A percentile compares a stretch with the other conserved stretches of the same genome.
phyloP scores from a whole-genome alignment of 805 yeast species.

The Yamadazyma tumulicola region DNA sequence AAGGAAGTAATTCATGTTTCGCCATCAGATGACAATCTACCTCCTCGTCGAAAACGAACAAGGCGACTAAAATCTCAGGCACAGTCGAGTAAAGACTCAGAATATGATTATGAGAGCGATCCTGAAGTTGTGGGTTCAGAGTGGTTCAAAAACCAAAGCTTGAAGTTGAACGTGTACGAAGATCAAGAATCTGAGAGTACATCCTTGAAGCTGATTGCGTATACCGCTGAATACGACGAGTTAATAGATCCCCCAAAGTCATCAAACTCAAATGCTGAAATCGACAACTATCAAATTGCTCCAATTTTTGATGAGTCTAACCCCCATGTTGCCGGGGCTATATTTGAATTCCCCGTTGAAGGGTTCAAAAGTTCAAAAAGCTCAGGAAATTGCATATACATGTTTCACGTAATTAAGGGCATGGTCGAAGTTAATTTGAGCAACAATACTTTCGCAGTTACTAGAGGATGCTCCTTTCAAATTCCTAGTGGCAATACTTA shows the following conservation, averaged over 20 bases:
- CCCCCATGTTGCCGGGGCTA: constrained; percentile 63
- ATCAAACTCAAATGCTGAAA: constrained; percentile 17
- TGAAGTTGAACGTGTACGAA: constrained; percentile 48
- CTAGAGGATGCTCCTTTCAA: constrained; percentile 74
- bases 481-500: constrained; percentile 77
- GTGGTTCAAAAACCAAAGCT: constrained; percentile 45
- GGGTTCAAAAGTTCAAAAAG: constrained; percentile 58
- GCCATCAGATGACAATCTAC: constrained; percentile 15
- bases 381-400: constrained; percentile 65
- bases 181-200: constrained; percentile 34
- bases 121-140: constrained; percentile 46
- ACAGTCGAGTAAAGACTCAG: constrained; percentile 9
- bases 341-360: constrained; percentile 60
- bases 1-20: constrained; percentile 55
- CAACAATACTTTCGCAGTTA: constrained; percentile 55
- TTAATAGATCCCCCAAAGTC: constrained; percentile 28
- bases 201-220: constrained; percentile 50
- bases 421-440: constrained; percentile 62
- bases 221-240: constrained; percentile 56
- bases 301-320: constrained; percentile 54
- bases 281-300: constrained; percentile 56
- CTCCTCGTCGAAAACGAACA: neutral
- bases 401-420: constrained; percentile 75
- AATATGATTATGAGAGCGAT: constrained; percentile 33
- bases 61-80: constrained; percentile 4